Base-by-base conservation (phyloP, 2,329 filamentous ascomycete genomes). In the Grosmannia serpens region DNA sequence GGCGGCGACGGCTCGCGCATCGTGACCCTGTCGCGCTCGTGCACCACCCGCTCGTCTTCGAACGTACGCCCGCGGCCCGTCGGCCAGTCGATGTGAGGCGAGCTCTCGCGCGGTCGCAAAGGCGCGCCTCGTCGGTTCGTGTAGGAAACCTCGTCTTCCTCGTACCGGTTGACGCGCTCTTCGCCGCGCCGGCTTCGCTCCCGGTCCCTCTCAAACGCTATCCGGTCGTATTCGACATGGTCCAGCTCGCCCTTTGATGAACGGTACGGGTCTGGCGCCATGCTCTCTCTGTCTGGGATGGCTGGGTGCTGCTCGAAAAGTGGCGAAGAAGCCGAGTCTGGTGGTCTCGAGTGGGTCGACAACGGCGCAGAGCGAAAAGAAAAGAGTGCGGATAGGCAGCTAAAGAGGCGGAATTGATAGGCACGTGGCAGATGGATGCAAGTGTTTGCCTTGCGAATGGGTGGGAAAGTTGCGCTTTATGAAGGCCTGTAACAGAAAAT, bases 131-230 rank as follows among this genome's bases (percentile, higher is more conserved):
- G 52, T 15, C 33, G 31, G 24, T 2, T 26, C 10, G 22, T 20
- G 24, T 20, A 27, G 0, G 52, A 27, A 11, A 56, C 54, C 13
- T 46, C 55, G 33, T 60, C 57, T 22, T 58, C 60, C 47, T 44
- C 65, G 68, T 74, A 73, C 38, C 61, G 61, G 58, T 75, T 75
- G n/a, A 56, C 56, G 35, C 73, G 73, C 57, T 82, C 80, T 61
- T 79, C 77, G 61, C 76, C 73, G 67, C 79, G 82, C 56, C 82
- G 75, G 59, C 74, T 71, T 54, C 75, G 74, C 9, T 26, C 49
- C 9, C 52, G n/a, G 15, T 78, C 75, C 27, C 68, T 67, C 66
- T 77, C 75, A 57, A 67, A 66, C 41, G 67, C 63, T 65, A 79
- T 77, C 62, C 80, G 81, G 62, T 81, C 81, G 53, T 74, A 75